Conservation (phyloP, 2,329 filamentous ascomycete genomes). For the Anthostomella pinea region DNA sequence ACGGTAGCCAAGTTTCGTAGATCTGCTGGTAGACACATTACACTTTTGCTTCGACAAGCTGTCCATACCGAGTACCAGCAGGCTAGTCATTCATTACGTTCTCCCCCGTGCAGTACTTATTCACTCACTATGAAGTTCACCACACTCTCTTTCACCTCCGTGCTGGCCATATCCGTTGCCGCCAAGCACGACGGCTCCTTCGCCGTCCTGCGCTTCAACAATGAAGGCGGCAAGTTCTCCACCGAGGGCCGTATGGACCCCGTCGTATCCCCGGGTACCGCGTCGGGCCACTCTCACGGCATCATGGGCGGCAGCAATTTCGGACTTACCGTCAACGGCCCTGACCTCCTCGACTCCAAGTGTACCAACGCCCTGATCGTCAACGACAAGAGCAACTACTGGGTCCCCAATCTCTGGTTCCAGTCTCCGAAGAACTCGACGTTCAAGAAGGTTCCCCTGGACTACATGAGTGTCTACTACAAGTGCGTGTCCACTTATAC, state of each 20-base stretch:
- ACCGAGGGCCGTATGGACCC: slow-evolving; percentile 62
- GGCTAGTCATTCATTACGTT: neutral
- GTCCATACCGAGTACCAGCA: too few relatives aligned
- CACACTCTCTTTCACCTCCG: slow-evolving; percentile 6
- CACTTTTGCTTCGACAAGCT: too few relatives aligned
- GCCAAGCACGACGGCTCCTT: slow-evolving; percentile 43
- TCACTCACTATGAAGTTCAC: slow-evolving; percentile 14
- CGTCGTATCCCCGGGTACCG: slow-evolving; percentile 58
- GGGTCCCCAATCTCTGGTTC: slow-evolving; percentile 70
- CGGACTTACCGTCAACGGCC: slow-evolving; percentile 56
- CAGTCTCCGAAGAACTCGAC: slow-evolving; percentile 57
- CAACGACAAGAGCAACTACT: slow-evolving; percentile 71
- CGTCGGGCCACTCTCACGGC: slow-evolving; percentile 63
- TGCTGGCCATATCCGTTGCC: slow-evolving; percentile 6
- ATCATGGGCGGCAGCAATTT: slow-evolving; percentile 70
- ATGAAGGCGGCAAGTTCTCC: slow-evolving; percentile 50
- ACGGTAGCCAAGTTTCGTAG: too few relatives aligned
- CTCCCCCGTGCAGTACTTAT: neutral
- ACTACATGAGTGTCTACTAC: slow-evolving; percentile 75
- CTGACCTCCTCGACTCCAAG: slow-evolving; percentile 54
- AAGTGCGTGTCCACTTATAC: slow-evolving; percentile 51
- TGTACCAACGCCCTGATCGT: slow-evolving; percentile 68
- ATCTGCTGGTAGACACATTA: too few relatives aligned
- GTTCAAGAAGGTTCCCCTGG: slow-evolving; percentile 64
- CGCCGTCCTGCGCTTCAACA: slow-evolving; percentile 68